Evolutionary conservation across 345 rosid genomes (phyloP).

Genomic region (Hibiscus tridactylites): DNA sequence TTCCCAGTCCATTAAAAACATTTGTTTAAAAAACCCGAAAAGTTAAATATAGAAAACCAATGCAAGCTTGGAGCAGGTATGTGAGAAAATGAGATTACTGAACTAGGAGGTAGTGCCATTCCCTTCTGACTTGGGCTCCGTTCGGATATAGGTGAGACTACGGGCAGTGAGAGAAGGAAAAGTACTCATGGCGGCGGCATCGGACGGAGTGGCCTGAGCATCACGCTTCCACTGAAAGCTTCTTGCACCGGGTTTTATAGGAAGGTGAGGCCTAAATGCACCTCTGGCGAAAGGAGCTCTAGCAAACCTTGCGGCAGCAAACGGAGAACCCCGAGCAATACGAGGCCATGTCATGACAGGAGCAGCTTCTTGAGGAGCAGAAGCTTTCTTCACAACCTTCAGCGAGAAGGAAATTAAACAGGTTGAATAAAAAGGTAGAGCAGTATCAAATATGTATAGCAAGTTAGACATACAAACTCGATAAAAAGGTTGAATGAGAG

Average conservation of each 20-base stretch:
- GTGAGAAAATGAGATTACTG: not conserved
- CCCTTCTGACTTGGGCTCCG: conserved; percentile 42
- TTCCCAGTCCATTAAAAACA: not conserved
- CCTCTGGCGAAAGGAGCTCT: conserved; percentile 60
- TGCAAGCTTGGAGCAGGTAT: not conserved
- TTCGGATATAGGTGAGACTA: conserved; percentile 69
- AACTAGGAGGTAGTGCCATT: conserved; percentile 25
- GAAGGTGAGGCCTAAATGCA: conserved; percentile 51
- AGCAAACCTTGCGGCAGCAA: conserved; percentile 41
- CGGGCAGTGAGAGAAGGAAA: conserved; percentile 38
- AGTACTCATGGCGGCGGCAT: conserved; percentile 23
- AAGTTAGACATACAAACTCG: not conserved
- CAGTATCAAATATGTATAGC: not conserved
- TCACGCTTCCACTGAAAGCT: conserved; percentile 97
- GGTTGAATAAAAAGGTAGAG: not conserved
- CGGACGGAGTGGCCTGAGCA: conserved; percentile 31
- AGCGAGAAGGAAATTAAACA: conserved; percentile 1
- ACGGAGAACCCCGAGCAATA: conserved; percentile 33
- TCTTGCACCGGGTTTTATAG: conserved; percentile 63
- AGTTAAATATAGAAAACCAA: not conserved
- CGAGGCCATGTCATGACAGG: conserved; percentile 61
- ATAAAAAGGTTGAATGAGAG: not conserved
- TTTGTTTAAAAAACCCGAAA: too few relatives aligned
- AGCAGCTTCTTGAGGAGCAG: conserved; percentile 47
- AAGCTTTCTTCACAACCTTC: conserved; percentile 72